Evolutionary conservation across 805 yeast genomes (phyloP).

Genomic region (Nakazawaea ishiwadae): DNA sequence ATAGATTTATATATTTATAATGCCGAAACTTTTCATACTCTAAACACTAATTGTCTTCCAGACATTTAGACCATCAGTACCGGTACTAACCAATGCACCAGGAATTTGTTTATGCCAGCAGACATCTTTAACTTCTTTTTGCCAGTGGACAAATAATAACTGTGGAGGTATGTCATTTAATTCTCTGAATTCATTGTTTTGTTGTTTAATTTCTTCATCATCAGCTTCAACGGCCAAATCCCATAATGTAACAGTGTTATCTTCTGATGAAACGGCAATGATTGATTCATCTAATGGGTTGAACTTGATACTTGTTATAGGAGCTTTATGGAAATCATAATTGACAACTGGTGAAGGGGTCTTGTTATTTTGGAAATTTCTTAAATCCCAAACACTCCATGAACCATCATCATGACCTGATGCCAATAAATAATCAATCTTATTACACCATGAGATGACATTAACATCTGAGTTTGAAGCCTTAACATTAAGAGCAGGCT

Average conservation of each 20-base stretch:
- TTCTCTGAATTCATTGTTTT: slow-evolving; percentile 71
- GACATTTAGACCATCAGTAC: slow-evolving; percentile 88
- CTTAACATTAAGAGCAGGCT: slow-evolving; percentile 79
- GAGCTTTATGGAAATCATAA: slow-evolving; percentile 90
- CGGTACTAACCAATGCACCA: slow-evolving; percentile 90
- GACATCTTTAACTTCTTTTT: slow-evolving; percentile 93
- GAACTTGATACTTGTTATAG: slow-evolving; percentile 90
- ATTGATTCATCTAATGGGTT: slow-evolving; percentile 95
- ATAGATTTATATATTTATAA: not conserved
- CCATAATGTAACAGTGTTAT: slow-evolving; percentile 96
- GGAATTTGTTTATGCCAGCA: slow-evolving; percentile 98
- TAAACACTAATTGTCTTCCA: slow-evolving; percentile 97
- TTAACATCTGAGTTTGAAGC: slow-evolving; percentile 86
- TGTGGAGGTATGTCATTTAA: slow-evolving; percentile 92
- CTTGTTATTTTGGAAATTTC: slow-evolving; percentile 64
- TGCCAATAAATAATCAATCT: slow-evolving; percentile 82
- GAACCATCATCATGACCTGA: slow-evolving; percentile 96
- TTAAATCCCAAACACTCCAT: slow-evolving; percentile 98
- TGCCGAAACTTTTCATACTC: slow-evolving; percentile 1
- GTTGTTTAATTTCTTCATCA: slow-evolving; percentile 91
- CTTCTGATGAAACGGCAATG: slow-evolving; percentile 93
- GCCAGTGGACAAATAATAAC: slow-evolving; percentile 96
- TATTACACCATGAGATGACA: slow-evolving; percentile 92
- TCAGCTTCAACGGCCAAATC: slow-evolving; percentile 98
- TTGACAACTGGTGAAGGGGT: slow-evolving; percentile 83